These are phyloP conservation scores for Persicaria tinctoria DNA, from an alignment of 148 eudicot species.

Conservation along the genomic window DNA sequence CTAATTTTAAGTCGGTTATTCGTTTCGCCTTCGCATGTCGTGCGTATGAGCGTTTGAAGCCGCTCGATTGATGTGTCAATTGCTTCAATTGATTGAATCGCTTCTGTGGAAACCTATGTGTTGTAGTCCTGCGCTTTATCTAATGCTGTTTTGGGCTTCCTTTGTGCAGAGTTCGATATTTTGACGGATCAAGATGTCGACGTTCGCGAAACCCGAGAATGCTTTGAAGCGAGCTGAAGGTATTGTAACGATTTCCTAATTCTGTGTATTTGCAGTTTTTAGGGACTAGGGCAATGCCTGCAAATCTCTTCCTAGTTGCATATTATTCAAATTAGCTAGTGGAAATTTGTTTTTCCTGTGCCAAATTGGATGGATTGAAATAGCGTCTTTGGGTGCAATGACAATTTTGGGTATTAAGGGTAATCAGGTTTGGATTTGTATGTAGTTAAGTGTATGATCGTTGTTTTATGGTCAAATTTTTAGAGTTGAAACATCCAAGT, in stretches of 20 bases:
- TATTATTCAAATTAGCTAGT: not conserved
- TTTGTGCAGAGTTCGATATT: slow-evolving; percentile 3
- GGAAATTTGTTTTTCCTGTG: not conserved
- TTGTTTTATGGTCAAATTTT: not conserved
- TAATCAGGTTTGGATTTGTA: not conserved
- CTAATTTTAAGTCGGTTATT: not conserved
- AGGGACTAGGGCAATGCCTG: not conserved
- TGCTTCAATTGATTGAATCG: not conserved
- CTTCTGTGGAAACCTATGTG: not conserved
- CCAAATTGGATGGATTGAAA: not conserved
- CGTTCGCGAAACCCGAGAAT: slow-evolving; percentile 61
- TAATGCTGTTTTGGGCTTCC: not conserved
- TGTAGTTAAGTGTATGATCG: not conserved
- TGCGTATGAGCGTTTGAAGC: not conserved
- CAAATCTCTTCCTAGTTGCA: not conserved
- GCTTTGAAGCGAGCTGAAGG: slow-evolving; percentile 82
- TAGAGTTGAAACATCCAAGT: not conserved
- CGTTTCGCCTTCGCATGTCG: not conserved
- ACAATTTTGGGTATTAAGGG: not conserved
- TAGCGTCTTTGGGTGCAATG: not conserved
- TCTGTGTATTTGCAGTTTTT: not conserved
- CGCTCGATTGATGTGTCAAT: not conserved
- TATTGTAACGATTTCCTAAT: not conserved
- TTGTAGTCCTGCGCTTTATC: not conserved
- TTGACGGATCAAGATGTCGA: slow-evolving; percentile 35